Evolutionary conservation across 2,329 filamentous ascomycete species (phyloP).

Genomic region (Nemania diffusa): DNA sequence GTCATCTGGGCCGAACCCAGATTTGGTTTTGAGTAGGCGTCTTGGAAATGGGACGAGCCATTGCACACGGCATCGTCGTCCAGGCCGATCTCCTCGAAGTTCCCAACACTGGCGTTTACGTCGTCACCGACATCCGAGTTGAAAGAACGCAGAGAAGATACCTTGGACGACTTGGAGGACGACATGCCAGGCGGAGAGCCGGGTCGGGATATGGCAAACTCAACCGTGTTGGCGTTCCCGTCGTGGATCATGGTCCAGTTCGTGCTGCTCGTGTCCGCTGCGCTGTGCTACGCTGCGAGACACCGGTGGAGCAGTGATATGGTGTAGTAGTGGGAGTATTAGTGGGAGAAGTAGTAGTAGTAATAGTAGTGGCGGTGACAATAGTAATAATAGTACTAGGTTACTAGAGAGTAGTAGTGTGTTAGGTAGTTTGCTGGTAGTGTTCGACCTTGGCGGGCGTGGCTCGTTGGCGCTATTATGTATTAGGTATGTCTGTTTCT

Average conservation of each 20-base stretch:
- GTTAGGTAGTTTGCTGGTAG: neutral
- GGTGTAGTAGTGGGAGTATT: too few species aligned
- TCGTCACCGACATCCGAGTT: conserved; percentile 77
- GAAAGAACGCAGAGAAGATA: conserved; percentile 86
- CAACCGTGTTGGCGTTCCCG: conserved; percentile 50
- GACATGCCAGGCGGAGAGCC: conserved; percentile 83
- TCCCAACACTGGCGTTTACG: conserved; percentile 75
- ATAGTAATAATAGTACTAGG: neutral
- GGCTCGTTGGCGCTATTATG: too few species aligned
- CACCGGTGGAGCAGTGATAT: conserved; percentile 1
- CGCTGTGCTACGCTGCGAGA: conserved; percentile 8
- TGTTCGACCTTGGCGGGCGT: too few species aligned
- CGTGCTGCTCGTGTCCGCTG: conserved; percentile 30
- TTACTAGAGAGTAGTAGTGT: neutral
- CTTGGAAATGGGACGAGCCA: conserved; percentile 50
- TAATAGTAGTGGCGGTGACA: neutral
- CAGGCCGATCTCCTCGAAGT: conserved; percentile 95
- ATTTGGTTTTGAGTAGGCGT: conserved; percentile 51
- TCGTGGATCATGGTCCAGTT: conserved; percentile 54
- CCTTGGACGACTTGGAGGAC: conserved; percentile 87
- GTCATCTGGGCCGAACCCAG: neutral
- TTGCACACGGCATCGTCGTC: conserved; percentile 69
- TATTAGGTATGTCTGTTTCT: too few species aligned
- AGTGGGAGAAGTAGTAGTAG: neutral
- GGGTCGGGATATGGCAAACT: conserved; percentile 59